phyloP scores from a whole-genome alignment of 2,329 filamentous ascomycete genomes.

The Ophiostoma himal-ulmi region DNA sequence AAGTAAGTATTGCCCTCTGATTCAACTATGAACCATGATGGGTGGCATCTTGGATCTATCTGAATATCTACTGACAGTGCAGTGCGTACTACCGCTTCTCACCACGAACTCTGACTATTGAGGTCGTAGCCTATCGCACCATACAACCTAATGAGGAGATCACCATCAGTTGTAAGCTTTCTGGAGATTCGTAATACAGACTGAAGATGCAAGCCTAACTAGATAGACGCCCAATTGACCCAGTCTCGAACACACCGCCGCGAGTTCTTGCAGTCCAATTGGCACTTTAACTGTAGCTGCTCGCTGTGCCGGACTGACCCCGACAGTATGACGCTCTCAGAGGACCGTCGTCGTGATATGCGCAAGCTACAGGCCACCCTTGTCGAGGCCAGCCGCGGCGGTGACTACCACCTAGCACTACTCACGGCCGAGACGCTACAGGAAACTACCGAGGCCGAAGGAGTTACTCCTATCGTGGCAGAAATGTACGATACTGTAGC shows the following conservation, averaged over 20 bases:
- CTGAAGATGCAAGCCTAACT: not conserved
- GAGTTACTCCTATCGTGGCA: slow-evolving; percentile 11
- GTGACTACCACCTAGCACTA: slow-evolving; percentile 20
- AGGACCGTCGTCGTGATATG: slow-evolving; percentile 27
- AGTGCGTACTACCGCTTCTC: slow-evolving; percentile 1
- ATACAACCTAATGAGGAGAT: not conserved
- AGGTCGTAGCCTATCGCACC: not conserved
- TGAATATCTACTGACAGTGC: not conserved
- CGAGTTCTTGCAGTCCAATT: slow-evolving; percentile 24
- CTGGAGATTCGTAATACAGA: not conserved
- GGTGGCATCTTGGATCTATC: not conserved
- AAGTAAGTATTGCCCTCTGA: not conserved
- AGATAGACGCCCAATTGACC: slow-evolving; percentile 21
- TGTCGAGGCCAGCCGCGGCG: slow-evolving; percentile 28
- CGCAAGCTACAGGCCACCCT: slow-evolving; percentile 23
- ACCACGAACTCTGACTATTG: not conserved
- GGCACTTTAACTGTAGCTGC: slow-evolving; percentile 30
- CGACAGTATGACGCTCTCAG: slow-evolving; percentile 24
- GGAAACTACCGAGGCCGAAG: slow-evolving; percentile 14
- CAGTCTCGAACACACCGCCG: slow-evolving; percentile 22
- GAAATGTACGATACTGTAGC: slow-evolving; percentile 25
- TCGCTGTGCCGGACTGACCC: slow-evolving; percentile 27
- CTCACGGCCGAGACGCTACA: slow-evolving; percentile 20
- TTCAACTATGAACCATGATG: not conserved
- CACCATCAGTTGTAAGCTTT: not conserved